These are phyloP conservation scores for Dichomitus squalens DNA, from an alignment of 1,284 basidiomycete genomes.

Conservation along the genomic window DNA sequence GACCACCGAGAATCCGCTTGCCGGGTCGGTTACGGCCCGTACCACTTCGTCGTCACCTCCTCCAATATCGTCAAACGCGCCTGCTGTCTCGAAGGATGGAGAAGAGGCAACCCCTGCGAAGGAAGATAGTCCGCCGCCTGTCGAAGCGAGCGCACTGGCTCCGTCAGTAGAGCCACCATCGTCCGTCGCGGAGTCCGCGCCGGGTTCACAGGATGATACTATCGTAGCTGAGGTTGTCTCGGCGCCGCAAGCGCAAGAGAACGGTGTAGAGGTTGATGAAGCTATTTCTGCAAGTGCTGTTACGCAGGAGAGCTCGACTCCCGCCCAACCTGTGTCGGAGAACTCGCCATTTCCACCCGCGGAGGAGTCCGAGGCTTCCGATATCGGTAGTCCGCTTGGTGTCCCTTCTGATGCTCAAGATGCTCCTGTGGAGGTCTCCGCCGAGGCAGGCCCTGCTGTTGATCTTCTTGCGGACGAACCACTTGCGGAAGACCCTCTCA, in stretches of 20 bases:
- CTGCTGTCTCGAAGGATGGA: neutral
- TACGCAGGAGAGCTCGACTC: neutral
- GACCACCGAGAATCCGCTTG: constrained; percentile 2
- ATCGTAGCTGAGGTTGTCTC: no score
- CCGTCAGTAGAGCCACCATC: neutral
- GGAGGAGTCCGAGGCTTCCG: neutral
- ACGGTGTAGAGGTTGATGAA: neutral
- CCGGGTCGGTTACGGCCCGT: neutral
- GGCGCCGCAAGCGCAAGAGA: neutral
- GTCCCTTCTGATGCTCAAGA: neutral
- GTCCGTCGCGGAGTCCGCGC: neutral
- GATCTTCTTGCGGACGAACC: neutral
- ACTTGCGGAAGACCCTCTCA: neutral
- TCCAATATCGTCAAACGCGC: neutral
- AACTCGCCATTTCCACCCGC: neutral
- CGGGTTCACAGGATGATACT: neutral
- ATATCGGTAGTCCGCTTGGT: neutral
- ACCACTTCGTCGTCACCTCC: neutral
- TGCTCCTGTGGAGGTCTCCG: neutral
- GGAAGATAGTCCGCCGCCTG: neutral
- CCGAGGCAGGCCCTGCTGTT: neutral
- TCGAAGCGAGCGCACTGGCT: neutral
- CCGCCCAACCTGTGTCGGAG: neutral
- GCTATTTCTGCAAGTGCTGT: neutral
- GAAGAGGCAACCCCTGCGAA: neutral